These are phyloP conservation scores for Claviceps citrina DNA, from an alignment of 2,329 filamentous ascomycete genomes.

Conservation along the genomic window DNA sequence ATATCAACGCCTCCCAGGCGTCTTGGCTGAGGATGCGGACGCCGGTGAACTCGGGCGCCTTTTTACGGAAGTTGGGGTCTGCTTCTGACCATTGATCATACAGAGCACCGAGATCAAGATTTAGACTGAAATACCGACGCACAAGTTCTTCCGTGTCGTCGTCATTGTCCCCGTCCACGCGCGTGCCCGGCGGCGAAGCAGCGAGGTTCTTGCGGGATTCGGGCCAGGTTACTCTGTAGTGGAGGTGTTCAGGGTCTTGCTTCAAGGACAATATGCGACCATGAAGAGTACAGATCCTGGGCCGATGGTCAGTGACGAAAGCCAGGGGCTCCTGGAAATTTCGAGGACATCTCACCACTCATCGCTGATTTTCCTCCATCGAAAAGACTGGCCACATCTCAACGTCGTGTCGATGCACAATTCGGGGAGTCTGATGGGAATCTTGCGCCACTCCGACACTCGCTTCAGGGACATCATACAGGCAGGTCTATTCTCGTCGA, in stretches of 20 bases:
- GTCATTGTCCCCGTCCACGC: slow-evolving; percentile 12
- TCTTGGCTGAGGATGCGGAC: slow-evolving; percentile 89
- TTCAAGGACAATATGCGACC: slow-evolving; percentile 73
- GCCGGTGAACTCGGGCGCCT: slow-evolving; percentile 74
- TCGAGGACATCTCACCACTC: slow-evolving; percentile 50
- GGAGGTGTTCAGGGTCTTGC: slow-evolving; percentile 63
- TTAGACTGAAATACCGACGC: slow-evolving; percentile 74
- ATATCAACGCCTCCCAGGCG: slow-evolving; percentile 84
- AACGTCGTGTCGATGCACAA: slow-evolving; percentile 89
- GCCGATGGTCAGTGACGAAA: background rate
- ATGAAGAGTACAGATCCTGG: slow-evolving; percentile 65
- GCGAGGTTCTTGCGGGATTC: slow-evolving; percentile 8
- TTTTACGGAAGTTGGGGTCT: slow-evolving; percentile 78
- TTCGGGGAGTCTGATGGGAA: slow-evolving; percentile 70
- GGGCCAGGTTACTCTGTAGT: slow-evolving; percentile 61
- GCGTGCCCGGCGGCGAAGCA: slow-evolving; percentile 4
- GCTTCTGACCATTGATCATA: slow-evolving; percentile 77
- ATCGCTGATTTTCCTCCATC: slow-evolving; percentile 75
- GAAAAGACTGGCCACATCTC: slow-evolving; percentile 89
- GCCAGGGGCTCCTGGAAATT: background rate
- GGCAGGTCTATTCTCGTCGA: background rate
- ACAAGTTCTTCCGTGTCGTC: slow-evolving; percentile 64
- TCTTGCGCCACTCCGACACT: slow-evolving; percentile 68
- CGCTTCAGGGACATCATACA: slow-evolving; percentile 24
- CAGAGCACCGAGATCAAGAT: slow-evolving; percentile 55